Evolutionary conservation across 2,329 filamentous ascomycete genomes (phyloP), one percentile per base, ranked within the genome.

Genomic region (Aspergillus sp.): DNA sequence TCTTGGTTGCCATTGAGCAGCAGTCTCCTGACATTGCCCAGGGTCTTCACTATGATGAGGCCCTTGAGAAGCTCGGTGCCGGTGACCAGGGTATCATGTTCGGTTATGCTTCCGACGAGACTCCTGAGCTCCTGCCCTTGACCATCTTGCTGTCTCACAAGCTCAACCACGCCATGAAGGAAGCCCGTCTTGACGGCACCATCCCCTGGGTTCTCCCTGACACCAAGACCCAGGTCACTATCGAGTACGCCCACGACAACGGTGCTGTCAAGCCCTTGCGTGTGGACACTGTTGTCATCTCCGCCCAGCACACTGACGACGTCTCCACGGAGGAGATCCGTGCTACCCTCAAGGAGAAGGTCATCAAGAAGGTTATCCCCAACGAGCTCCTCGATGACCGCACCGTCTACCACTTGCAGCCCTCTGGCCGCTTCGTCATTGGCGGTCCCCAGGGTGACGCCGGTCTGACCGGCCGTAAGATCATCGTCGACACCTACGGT

Each of bases 21-120:
- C 93, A 98, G 78, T 97, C 91, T 52, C 88, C 91, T 66, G 93
- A 98, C 75, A 98, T 98, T 68, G 93, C 93, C 62, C 93, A 97
- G 79, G 93, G 93, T 81, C 88, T 98, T 49, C 89, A 97, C 81
- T 95, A 95, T 74, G 93, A 98, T 60, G 82, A 96, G 80, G 90
- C 89, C 60, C 86, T 98, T 44, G 93, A 98, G 84, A 85, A 95
- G 77, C 85, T 98, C 58, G 93, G 93, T 75, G 93, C 93, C 55
- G 93, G 93, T 86, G 93, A 98, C 77, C 93, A 98, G 81, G 93
- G 93, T 81, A 96, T 98, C 81, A 98, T 98, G 93, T 98, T 98
- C 76, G 93, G 93, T 66, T 98, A 98, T 82, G 93, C 93, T 73
- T 95, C 93, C 66, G 93, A 98, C 68, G 93, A 98, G 83, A 97